Percentiles rank a stretch among this genome's conserved stretches.
Conservation (phyloP, 2,329 filamentous ascomycete genomes). For the Pseudogymnoascus sp. region DNA sequence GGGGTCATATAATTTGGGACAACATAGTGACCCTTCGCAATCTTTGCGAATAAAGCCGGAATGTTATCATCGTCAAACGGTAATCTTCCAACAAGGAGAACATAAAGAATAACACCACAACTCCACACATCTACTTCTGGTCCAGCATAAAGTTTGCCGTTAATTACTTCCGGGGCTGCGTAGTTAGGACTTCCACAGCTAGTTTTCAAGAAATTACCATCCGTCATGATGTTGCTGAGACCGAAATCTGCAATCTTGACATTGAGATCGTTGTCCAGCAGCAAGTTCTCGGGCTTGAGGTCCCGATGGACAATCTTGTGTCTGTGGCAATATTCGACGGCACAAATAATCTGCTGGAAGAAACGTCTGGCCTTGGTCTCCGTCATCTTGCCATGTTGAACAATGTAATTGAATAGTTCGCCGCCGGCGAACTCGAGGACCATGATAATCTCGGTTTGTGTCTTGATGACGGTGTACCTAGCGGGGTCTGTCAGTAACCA, state of each 20-base stretch:
- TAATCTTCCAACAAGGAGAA: slow-evolving; percentile 69
- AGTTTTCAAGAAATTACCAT: slow-evolving; percentile 97
- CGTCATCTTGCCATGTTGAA: slow-evolving; percentile 83
- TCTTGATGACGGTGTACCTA: slow-evolving; percentile 95
- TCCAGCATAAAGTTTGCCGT: slow-evolving; percentile 92
- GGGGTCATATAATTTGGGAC: slow-evolving; percentile 85
- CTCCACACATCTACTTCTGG: slow-evolving; percentile 99
- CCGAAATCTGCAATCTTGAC: slow-evolving; percentile 99
- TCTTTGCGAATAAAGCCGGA: slow-evolving; percentile 94
- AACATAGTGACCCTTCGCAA: slow-evolving; percentile 86
- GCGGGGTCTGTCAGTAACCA: neutral
- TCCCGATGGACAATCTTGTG: slow-evolving; percentile 99
- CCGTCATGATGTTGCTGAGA: slow-evolving; percentile 98
- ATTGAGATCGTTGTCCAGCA: slow-evolving; percentile 90
- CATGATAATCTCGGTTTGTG: slow-evolving; percentile 93
- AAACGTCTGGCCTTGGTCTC: slow-evolving; percentile 92
- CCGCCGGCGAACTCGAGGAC: slow-evolving; percentile 95
- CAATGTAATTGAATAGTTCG: slow-evolving; percentile 97
- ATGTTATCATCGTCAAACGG: slow-evolving; percentile 99
- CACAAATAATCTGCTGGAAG: slow-evolving; percentile 98
- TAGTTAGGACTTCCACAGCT: slow-evolving; percentile 98
- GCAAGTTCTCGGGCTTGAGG: slow-evolving; percentile 91
- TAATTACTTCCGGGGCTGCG: slow-evolving; percentile 94
- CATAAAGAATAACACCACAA: slow-evolving; percentile 83
- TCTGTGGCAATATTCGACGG: slow-evolving; percentile 96